phyloP scores from a whole-genome alignment of 495 filamentous ascomycete genomes.

The Penicillium robsamsonii region DNA sequence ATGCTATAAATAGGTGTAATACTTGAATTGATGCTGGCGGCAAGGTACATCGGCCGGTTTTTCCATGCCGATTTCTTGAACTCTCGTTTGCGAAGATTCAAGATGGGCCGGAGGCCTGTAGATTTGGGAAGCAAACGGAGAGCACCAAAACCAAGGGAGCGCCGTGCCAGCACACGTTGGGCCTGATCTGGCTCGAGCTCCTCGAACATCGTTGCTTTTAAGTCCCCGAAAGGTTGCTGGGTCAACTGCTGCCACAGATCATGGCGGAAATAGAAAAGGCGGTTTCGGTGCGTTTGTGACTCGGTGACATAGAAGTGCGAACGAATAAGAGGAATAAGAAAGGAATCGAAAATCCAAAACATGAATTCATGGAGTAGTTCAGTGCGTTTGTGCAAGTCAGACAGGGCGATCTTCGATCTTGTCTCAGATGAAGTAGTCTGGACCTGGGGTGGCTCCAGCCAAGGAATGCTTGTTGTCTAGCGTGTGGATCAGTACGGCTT shows the following conservation, averaged over 20 bases:
- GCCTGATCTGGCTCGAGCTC: conserved; percentile 64
- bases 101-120: conserved; percentile 71
- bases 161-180: conserved; percentile 54
- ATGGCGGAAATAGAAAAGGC: conserved; percentile 91
- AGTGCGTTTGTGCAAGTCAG: conserved; percentile 72
- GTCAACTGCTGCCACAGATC: conserved; percentile 81
- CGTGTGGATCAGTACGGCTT: conserved; percentile 12
- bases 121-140: conserved; percentile 79
- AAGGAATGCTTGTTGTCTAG: conserved; percentile 64
- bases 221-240: conserved; percentile 63
- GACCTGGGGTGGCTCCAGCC: conserved; percentile 60
- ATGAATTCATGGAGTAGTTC: conserved; percentile 82
- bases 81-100: conserved; percentile 71
- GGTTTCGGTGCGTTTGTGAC: conserved; percentile 73
- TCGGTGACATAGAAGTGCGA: conserved; percentile 94
- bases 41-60: conserved; percentile 48
- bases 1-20: conserved; percentile 73
- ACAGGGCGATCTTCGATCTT: conserved; percentile 57
- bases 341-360: conserved; percentile 89
- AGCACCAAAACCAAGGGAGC: conserved; percentile 71
- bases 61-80: conserved; percentile 43
- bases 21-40: conserved; percentile 76
- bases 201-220: conserved; percentile 78
- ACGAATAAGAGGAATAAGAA: conserved; percentile 83
- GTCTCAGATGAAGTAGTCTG: conserved; percentile 7